Conservation (phyloP, 345 rosid genomes). For the Salix suchowensis region DNA sequence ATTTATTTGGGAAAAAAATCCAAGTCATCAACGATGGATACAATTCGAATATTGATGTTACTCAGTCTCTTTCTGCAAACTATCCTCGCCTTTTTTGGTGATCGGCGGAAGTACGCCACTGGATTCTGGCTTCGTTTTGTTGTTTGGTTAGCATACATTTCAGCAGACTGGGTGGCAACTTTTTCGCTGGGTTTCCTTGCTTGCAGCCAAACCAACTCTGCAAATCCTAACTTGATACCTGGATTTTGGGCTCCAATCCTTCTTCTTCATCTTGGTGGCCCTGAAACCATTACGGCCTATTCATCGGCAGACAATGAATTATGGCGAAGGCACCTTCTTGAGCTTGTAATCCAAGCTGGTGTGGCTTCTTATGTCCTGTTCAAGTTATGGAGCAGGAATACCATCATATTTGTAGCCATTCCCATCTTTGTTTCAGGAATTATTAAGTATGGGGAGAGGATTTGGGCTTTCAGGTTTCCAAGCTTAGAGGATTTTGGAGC, state of each 20-base stretch:
- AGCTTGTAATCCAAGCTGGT: neutral
- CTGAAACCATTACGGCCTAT: neutral
- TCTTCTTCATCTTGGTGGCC: neutral
- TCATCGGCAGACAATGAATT: neutral
- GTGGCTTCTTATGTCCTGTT: neutral
- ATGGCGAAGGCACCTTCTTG: neutral
- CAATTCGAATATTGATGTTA: no score
- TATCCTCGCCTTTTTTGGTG: no score
- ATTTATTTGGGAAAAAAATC: no score
- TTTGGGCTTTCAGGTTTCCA: constrained; percentile 24
- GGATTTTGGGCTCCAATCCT: neutral
- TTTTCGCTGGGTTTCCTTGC: neutral
- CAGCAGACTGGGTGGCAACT: neutral
- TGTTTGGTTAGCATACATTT: neutral
- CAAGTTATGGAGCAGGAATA: neutral
- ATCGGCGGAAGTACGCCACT: no score
- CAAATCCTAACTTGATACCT: neutral
- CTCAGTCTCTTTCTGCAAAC: no score
- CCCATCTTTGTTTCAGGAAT: neutral
- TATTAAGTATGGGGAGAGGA: neutral
- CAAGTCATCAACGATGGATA: no score
- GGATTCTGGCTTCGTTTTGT: no score
- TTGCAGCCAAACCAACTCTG: neutral
- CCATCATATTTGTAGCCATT: neutral
- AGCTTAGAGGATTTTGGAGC: neutral